phyloP scores from a whole-genome alignment of 257 asterid genomes.

The Catharanthus roseus region DNA sequence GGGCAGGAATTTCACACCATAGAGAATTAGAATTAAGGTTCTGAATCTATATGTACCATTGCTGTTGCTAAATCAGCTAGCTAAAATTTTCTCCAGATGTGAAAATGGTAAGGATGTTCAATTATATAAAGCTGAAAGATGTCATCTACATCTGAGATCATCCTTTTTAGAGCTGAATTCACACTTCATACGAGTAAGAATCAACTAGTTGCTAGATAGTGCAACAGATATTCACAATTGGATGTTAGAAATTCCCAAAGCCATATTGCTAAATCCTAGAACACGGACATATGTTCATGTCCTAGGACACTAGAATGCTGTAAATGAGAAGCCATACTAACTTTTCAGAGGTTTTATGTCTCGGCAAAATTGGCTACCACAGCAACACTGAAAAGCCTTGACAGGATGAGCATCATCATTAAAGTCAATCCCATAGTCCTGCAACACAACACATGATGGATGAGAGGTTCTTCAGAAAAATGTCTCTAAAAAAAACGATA shows the following conservation, averaged over 20 bases:
- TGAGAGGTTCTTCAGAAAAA: background rate
- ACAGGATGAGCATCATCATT: slow-evolving; percentile 27
- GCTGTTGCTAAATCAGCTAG: too few relatives aligned
- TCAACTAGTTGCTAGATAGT: too few relatives aligned
- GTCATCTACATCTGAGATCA: background rate
- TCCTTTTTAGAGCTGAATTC: background rate
- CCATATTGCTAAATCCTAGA: background rate
- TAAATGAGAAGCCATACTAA: slow-evolving; percentile 13
- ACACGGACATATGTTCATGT: background rate
- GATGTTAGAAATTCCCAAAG: background rate
- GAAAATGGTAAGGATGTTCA: background rate
- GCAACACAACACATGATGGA: slow-evolving; percentile 22
- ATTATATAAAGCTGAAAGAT: background rate
- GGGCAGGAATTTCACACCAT: too few relatives aligned
- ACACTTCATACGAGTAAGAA: background rate
- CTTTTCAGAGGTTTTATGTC: slow-evolving; percentile 25
- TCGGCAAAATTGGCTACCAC: slow-evolving; percentile 47
- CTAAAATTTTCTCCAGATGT: background rate
- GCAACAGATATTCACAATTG: background rate
- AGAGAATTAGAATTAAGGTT: too few relatives aligned
- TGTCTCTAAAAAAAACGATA: background rate
- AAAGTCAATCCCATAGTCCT: slow-evolving; percentile 60
- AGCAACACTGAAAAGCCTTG: slow-evolving; percentile 41
- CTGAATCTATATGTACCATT: too few relatives aligned
- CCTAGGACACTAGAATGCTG: background rate